These are phyloP conservation scores for Trichopus zeylanicus DNA, from an alignment of 116 monocot species.

Conservation along the genomic window DNA sequence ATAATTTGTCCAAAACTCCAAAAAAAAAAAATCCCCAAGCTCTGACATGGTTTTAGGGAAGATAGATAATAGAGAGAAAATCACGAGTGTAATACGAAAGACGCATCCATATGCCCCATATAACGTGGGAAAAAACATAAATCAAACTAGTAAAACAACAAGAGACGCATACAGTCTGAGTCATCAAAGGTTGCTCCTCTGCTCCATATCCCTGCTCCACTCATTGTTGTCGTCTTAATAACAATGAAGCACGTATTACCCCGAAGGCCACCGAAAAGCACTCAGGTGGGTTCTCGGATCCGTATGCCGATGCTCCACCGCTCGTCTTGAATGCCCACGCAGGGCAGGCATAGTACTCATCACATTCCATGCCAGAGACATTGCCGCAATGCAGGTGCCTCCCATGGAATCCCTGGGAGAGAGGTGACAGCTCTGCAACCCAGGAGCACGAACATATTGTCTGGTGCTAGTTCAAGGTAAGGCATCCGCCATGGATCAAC, in stretches of 20 bases:
- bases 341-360: constrained; percentile 65
- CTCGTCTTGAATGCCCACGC: constrained; percentile 38
- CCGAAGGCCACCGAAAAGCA: constrained; percentile 43
- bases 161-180: too few relatives aligned
- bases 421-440: constrained; percentile 61
- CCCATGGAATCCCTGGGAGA: constrained; percentile 76
- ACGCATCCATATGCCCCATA: too few relatives aligned
- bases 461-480: constrained; percentile 47
- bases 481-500: constrained; percentile 44
- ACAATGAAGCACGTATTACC: background rate
- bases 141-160: too few relatives aligned
- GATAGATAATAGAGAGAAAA: too few relatives aligned
- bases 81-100: too few relatives aligned
- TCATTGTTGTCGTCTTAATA: too few relatives aligned
- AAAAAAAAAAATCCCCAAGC: too few relatives aligned
- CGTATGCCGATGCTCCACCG: constrained; percentile 15
- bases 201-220: too few relatives aligned
- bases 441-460: constrained; percentile 82
- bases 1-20: too few relatives aligned
- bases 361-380: constrained; percentile 74
- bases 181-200: too few relatives aligned
- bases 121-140: too few relatives aligned
- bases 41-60: too few relatives aligned
- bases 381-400: constrained; percentile 62
- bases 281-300: constrained; percentile 26